These are phyloP conservation scores for Cutaneotrichosporon cyanovorans DNA, from an alignment of 1,284 basidiomycete species.

Conservation along the genomic window DNA sequence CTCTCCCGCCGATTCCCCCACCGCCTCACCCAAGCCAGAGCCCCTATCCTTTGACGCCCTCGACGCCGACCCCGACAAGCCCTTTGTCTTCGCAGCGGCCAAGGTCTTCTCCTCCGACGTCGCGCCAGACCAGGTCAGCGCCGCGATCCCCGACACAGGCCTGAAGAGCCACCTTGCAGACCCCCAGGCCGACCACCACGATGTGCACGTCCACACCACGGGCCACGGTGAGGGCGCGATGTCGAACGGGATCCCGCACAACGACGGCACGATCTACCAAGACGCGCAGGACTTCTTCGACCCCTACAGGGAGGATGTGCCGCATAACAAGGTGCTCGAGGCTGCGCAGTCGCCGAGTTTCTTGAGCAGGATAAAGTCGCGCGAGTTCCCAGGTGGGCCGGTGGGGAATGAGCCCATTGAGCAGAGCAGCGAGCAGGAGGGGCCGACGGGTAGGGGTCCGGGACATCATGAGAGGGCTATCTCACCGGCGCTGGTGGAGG, in stretches of 20 bases:
- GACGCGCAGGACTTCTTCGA: background rate
- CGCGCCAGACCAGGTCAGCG: constrained; percentile 3
- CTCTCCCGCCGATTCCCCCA: no score
- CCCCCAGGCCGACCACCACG: background rate
- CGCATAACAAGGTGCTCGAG: background rate
- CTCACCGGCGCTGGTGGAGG: constrained; percentile 4
- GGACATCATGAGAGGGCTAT: constrained; percentile 27
- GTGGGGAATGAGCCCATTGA: constrained; percentile 4
- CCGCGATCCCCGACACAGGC: constrained; percentile 8
- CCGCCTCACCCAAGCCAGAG: no score
- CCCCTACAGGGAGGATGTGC: background rate
- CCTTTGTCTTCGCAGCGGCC: background rate
- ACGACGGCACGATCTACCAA: no score
- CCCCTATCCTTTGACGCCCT: no score
- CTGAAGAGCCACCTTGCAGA: constrained; percentile 4
- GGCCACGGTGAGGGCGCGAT: background rate
- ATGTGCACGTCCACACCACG: background rate
- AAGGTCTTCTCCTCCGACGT: background rate
- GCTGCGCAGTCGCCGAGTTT: background rate
- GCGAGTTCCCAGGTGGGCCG: constrained; percentile 17
- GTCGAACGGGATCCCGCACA: background rate
- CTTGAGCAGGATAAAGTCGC: background rate
- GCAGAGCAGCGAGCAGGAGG: constrained; percentile 22
- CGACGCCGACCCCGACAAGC: background rate
- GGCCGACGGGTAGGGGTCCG: constrained; percentile 24